phyloP scores from a whole-genome alignment of 2,329 filamentous ascomycete genomes.

The Fusarium tricinctum region DNA sequence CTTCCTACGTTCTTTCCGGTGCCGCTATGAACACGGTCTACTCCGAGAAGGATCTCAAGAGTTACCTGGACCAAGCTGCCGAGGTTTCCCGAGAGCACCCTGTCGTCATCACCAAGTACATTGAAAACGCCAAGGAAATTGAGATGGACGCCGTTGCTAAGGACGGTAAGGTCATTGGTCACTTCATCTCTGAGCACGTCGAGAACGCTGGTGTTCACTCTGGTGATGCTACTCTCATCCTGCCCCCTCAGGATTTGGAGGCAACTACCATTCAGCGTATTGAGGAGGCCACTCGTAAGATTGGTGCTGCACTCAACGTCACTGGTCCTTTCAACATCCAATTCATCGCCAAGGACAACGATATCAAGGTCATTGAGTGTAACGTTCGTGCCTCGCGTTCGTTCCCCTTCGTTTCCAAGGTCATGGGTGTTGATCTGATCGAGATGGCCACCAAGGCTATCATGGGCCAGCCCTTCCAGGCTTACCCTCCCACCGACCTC shows the following conservation, averaged over 20 bases:
- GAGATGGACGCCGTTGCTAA: conserved; percentile 99
- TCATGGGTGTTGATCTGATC: conserved; percentile 97
- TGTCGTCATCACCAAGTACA: conserved; percentile 99
- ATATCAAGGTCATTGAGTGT: conserved; percentile 99
- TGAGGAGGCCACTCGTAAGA: conserved; percentile 95
- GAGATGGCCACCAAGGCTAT: conserved; percentile 99
- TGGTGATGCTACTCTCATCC: conserved; percentile 94
- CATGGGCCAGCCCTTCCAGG: conserved; percentile 83
- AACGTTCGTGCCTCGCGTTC: conserved; percentile 97
- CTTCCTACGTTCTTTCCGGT: conserved; percentile 96
- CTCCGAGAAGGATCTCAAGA: conserved; percentile 90
- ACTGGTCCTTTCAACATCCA: conserved; percentile 99
- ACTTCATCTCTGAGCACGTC: conserved; percentile 98
- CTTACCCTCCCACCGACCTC: conserved; percentile 84
- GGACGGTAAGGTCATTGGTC: conserved; percentile 89
- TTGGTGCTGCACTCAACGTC: conserved; percentile 92
- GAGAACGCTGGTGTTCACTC: conserved; percentile 99
- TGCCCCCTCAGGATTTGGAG: conserved; percentile 94
- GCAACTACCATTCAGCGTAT: conserved; percentile 90
- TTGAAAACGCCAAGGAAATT: conserved; percentile 99
- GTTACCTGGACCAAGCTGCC: conserved; percentile 88
- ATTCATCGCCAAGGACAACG: conserved; percentile 99
- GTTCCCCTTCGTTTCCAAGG: conserved; percentile 98
- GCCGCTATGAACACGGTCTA: conserved; percentile 99
- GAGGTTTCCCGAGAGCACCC: conserved; percentile 96